These are phyloP conservation scores for Xerocomellus chrysenteron DNA, from an alignment of 768 basidiomycete genomes.

Conservation along the genomic window DNA sequence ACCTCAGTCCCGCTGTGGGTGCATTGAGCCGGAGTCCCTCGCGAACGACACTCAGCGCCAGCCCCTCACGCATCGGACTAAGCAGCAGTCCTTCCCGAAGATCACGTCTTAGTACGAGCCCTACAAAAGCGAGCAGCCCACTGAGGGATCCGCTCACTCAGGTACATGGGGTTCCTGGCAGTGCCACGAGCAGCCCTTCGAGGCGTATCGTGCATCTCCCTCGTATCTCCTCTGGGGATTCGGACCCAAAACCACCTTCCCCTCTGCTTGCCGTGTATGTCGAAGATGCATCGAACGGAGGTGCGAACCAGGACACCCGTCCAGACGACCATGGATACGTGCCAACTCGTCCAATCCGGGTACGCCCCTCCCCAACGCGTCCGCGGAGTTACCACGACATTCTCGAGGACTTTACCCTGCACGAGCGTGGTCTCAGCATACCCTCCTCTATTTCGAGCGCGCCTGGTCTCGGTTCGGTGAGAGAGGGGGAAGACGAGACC, in stretches of 20 bases:
- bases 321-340: conserved; percentile 7
- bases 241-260: conserved; percentile 9
- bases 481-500: conserved; percentile 19
- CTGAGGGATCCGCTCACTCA: conserved; percentile 15
- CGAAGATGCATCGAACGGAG: not conserved
- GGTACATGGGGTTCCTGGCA: conserved; percentile 5
- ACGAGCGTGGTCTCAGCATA: conserved; percentile 30
- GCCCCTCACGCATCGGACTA: conserved; percentile 20
- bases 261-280: not conserved
- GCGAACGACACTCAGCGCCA: conserved; percentile 16
- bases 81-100: conserved; percentile 24
- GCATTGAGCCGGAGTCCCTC: conserved; percentile 27
- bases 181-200: conserved; percentile 23
- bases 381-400: conserved; percentile 68
- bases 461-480: conserved; percentile 23
- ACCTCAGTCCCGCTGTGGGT: conserved; percentile 16
- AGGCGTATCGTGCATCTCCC: conserved; percentile 20
- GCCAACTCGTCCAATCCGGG: conserved; percentile 24
- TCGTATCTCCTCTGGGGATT: conserved; percentile 19
- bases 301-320: not conserved
- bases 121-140: conserved; percentile 20
- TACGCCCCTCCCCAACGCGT: conserved; percentile 38
- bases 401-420: conserved; percentile 57
- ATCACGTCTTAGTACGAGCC: conserved; percentile 24
- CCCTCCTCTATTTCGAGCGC: conserved; percentile 32